Conservation (phyloP, 805 yeast species). For the Kluyveromyces aestuarii region DNA sequence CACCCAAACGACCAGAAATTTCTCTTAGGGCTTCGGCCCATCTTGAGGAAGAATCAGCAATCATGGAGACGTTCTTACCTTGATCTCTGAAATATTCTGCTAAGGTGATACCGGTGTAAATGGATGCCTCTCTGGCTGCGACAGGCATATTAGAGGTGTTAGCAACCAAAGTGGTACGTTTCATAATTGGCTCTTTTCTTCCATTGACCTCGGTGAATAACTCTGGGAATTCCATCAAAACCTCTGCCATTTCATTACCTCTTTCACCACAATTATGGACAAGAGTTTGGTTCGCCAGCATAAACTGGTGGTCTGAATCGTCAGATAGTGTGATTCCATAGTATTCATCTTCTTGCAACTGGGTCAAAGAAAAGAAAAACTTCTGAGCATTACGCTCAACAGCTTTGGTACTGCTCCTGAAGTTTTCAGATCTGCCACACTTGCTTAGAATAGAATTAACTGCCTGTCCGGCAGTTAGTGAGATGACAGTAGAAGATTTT, state of each 20-base stretch:
- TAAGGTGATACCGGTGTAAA: conserved; percentile 96
- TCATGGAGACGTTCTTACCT: conserved; percentile 98
- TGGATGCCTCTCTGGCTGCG: conserved; percentile 99
- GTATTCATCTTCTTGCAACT: conserved; percentile 28
- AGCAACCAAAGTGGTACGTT: conserved; percentile 97
- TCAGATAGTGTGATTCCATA: conserved; percentile 36
- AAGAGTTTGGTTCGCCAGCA: conserved; percentile 31
- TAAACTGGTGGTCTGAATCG: conserved; percentile 34
- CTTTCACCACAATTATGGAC: conserved; percentile 56
- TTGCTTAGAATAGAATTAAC: conserved; percentile 4
- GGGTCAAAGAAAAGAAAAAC: conserved; percentile 26
- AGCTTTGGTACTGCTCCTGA: background rate
- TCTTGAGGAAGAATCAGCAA: conserved; percentile 99
- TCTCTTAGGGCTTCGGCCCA: conserved; percentile 99
- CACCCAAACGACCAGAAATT: conserved; percentile 99
- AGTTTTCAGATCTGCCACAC: conserved; percentile 5
- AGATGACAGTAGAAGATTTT: conserved; percentile 9
- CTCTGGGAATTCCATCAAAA: conserved; percentile 98
- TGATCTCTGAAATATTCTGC: conserved; percentile 99
- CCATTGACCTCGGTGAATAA: conserved; percentile 85
- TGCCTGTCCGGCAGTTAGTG: conserved; percentile 6
- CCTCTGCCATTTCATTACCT: conserved; percentile 99
- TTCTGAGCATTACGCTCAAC: conserved; percentile 17
- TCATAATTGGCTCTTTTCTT: conserved; percentile 96
- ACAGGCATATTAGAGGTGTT: conserved; percentile 99